A percentile compares a stretch with the other conserved stretches of the same genome.
Conservation (phyloP, 371 early-diverging fungal genomes). For the Vairimorpha necatrix region DNA sequence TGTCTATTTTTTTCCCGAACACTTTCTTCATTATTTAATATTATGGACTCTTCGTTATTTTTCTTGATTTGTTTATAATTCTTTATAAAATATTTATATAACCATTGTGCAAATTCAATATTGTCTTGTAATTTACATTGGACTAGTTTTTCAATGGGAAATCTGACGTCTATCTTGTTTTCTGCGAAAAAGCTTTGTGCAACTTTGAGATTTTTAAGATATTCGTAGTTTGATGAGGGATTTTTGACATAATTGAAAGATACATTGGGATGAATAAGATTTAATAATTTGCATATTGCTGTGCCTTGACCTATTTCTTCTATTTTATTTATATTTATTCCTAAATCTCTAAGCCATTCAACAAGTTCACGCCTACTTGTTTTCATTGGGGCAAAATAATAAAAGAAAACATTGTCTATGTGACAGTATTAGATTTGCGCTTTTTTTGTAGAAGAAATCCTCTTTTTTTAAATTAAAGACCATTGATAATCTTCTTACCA, state of each 20-base stretch:
- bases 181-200: slow-evolving; percentile 26
- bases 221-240: slow-evolving; percentile 24
- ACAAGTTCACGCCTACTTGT: slow-evolving; percentile 23
- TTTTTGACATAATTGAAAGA: slow-evolving; percentile 14
- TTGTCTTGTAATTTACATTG: slow-evolving; percentile 50
- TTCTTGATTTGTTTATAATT: not conserved
- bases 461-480: too few species aligned
- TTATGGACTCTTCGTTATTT: not conserved
- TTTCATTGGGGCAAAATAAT: slow-evolving; percentile 8
- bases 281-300: slow-evolving; percentile 19
- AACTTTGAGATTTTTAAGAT: slow-evolving; percentile 38
- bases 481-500: too few species aligned
- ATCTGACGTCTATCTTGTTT: slow-evolving; percentile 27
- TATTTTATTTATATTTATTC: slow-evolving; percentile 17
- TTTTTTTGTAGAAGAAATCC: too few species aligned
- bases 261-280: slow-evolving; percentile 9
- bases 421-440: too few species aligned
- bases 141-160: slow-evolving; percentile 47
- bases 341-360: slow-evolving; percentile 27
- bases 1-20: not conserved
- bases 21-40: not conserved
- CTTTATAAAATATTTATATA: slow-evolving; percentile 35
- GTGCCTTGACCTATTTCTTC: slow-evolving; percentile 47
- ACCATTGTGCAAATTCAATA: slow-evolving; percentile 51
- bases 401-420: too few species aligned